These are phyloP conservation scores for Myxozyma kluyveri DNA, from an alignment of 805 yeast species.

Conservation along the genomic window DNA sequence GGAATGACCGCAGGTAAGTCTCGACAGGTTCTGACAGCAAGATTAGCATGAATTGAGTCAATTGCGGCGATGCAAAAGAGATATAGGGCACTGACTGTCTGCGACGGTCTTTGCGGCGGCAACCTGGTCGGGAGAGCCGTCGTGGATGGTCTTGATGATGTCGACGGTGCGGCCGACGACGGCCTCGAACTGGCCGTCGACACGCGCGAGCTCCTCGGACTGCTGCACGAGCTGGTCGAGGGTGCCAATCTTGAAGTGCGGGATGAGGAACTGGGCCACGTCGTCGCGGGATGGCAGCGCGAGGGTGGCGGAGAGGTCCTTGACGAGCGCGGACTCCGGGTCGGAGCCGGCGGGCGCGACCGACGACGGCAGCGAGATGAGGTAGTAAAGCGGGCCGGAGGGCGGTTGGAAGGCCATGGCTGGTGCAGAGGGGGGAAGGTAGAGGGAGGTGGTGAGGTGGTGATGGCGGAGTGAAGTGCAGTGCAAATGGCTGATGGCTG, in stretches of 20 bases:
- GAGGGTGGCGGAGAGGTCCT: slow-evolving; percentile 57
- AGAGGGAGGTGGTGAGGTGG: neutral
- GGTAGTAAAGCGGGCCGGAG: slow-evolving; percentile 28
- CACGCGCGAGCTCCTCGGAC: slow-evolving; percentile 80
- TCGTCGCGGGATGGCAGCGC: slow-evolving; percentile 47
- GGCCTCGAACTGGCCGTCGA: slow-evolving; percentile 71
- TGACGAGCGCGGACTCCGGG: slow-evolving; percentile 38
- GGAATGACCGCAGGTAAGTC: slow-evolving; percentile 68
- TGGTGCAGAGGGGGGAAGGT: neutral
- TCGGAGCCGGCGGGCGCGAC: slow-evolving; percentile 39
- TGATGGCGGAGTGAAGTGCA: neutral
- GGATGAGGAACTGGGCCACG: slow-evolving; percentile 59
- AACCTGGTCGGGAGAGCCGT: slow-evolving; percentile 43
- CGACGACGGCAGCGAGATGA: slow-evolving; percentile 51
- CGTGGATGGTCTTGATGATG: slow-evolving; percentile 54
- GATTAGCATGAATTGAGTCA: slow-evolving; percentile 1
- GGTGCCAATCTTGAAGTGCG: slow-evolving; percentile 90
- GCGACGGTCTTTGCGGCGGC: slow-evolving; percentile 53
- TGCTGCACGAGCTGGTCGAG: slow-evolving; percentile 87
- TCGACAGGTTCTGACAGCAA: slow-evolving; percentile 45
- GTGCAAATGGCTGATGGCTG: too few relatives aligned
- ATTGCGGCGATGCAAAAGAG: slow-evolving; percentile 1
- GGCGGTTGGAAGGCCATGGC: slow-evolving; percentile 30
- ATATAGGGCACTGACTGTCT: slow-evolving; percentile 37
- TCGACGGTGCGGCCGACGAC: slow-evolving; percentile 77